phyloP scores from a whole-genome alignment of 139 green algal genomes.

The Coccomyxa sp. region DNA sequence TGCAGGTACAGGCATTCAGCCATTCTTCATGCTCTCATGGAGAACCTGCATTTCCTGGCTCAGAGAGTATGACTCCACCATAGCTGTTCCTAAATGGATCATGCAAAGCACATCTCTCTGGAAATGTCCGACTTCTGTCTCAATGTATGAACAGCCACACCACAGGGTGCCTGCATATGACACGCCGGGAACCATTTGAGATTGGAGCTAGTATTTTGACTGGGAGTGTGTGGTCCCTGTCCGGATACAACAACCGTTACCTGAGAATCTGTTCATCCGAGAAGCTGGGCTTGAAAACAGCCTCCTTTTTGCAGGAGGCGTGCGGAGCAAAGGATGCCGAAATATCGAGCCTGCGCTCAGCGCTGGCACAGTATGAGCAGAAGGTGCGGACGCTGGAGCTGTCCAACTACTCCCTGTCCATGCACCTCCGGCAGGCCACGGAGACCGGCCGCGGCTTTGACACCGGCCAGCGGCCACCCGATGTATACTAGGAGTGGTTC shows the following conservation, averaged over 20 bases:
- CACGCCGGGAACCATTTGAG: too few relatives aligned
- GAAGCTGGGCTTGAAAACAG: not conserved
- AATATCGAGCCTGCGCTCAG: constrained; percentile 35
- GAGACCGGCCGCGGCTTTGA: not conserved
- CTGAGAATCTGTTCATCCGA: too few relatives aligned
- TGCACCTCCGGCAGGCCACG: constrained; percentile 71
- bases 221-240: not conserved
- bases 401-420: constrained; percentile 69
- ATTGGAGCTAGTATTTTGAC: not conserved
- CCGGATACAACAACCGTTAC: not conserved
- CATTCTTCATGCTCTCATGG: not conserved
- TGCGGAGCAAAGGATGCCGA: constrained; percentile 36
- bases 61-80: not conserved
- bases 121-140: not conserved
- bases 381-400: constrained; percentile 58
- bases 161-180: not conserved
- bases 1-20: constrained; percentile 38
- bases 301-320: constrained; percentile 9
- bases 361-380: constrained; percentile 57
- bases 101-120: not conserved
- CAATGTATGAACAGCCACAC: not conserved
- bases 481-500: constrained; percentile 46
- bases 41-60: not conserved
- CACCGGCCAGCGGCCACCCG: constrained; percentile 23
- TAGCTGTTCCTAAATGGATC: not conserved